A percentile compares a stretch with the other conserved stretches of the same genome.
Conservation (phyloP, 179 eudicot species). For the Drosera spatulata region DNA sequence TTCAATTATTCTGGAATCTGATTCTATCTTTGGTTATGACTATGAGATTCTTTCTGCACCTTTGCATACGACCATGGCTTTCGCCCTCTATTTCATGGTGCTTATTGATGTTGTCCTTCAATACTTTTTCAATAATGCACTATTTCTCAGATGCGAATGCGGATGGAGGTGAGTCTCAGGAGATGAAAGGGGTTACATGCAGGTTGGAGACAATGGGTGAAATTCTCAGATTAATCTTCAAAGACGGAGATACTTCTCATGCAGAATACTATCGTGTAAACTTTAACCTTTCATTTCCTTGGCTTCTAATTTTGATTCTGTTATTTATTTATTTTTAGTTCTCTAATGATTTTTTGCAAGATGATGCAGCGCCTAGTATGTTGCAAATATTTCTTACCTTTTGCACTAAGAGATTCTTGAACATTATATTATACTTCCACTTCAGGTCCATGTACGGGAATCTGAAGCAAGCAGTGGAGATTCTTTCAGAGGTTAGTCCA, state of each 20-base stretch:
- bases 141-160: constrained; percentile 39
- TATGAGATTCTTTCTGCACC: no score
- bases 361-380: not conserved
- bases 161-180: constrained; percentile 35
- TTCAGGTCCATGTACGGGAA: constrained; percentile 87
- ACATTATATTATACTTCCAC: constrained; percentile 8
- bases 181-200: constrained; percentile 43
- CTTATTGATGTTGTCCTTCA: not conserved
- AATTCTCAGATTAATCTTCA: constrained; percentile 60
- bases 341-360: not conserved
- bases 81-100: not conserved
- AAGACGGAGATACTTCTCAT: constrained; percentile 66
- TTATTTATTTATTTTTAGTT: not conserved
- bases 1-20: no score
- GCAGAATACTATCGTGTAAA: constrained; percentile 86
- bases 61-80: no score
- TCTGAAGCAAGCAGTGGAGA: constrained; percentile 36
- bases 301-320: not conserved
- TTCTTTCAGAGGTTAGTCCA: constrained; percentile 35
- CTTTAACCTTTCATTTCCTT: constrained; percentile 3
- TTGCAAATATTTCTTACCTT: constrained; percentile 3
- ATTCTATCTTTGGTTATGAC: no score
- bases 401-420: constrained; percentile 3
- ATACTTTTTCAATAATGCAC: constrained; percentile 4
- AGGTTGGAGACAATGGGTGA: constrained; percentile 78